Evolutionary conservation across 2,329 filamentous ascomycete species (phyloP).

Genomic region (Pseudogymnoascus sp.): DNA sequence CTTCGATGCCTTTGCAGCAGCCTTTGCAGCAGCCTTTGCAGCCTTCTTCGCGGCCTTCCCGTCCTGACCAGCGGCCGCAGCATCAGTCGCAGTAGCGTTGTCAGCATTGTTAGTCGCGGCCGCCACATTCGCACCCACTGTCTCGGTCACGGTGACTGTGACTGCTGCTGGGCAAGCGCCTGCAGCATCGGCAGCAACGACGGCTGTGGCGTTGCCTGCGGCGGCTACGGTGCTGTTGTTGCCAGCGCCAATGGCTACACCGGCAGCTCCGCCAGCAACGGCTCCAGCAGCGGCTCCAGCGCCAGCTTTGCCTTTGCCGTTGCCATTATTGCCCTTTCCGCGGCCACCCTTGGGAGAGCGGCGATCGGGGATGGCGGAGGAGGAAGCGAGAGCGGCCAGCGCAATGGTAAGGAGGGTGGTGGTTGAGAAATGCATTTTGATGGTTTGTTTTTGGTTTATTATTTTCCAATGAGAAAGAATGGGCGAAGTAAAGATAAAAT

Average conservation of each 20-base stretch:
- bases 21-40: background rate
- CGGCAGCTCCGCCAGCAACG: background rate
- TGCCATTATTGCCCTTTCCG: background rate
- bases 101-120: background rate
- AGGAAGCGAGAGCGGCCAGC: slow-evolving; percentile 4
- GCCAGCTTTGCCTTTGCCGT: background rate
- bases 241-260: background rate
- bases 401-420: background rate
- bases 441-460: background rate
- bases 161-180: slow-evolving; percentile 3
- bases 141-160: background rate
- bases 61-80: background rate
- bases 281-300: background rate
- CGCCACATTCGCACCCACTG: background rate
- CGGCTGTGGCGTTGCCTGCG: background rate
- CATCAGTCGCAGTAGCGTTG: background rate
- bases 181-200: slow-evolving; percentile 4
- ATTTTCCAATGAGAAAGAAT: background rate
- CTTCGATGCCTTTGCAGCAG: background rate
- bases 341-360: background rate
- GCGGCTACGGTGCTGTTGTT: background rate
- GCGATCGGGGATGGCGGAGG: background rate
- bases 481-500: background rate
- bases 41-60: background rate
- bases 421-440: slow-evolving; percentile 1